Conservation (phyloP, 441 rosid genomes). For the Bruguiera hainesii region DNA sequence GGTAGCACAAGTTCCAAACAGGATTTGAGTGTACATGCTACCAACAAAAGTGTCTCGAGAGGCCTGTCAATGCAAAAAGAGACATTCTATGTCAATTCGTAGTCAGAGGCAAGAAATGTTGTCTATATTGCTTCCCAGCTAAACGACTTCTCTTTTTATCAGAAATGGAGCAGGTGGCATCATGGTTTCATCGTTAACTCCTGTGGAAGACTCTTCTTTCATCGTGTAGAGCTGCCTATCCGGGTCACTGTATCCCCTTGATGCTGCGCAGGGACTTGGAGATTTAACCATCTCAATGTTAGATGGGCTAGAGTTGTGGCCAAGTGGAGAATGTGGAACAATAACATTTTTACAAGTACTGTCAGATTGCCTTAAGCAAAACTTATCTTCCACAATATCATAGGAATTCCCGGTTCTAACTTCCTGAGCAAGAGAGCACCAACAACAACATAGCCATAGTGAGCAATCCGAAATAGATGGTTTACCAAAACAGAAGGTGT, state of each 20-base stretch:
- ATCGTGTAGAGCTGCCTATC: conserved; percentile 41
- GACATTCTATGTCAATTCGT: neutral
- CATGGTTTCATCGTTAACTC: conserved; percentile 47
- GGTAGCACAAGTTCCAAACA: neutral
- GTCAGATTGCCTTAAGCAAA: conserved; percentile 33
- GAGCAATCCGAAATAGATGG: conserved; percentile 57
- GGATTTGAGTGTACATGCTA: neutral
- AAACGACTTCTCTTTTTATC: conserved; percentile 47
- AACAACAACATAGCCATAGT: conserved; percentile 81
- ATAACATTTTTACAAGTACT: conserved; percentile 38
- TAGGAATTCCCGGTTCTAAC: conserved; percentile 74
- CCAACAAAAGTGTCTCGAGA: too few relatives aligned
- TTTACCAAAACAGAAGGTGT: conserved; percentile 59
- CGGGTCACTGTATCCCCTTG: conserved; percentile 39
- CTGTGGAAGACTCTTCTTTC: conserved; percentile 36
- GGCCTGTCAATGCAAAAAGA: too few relatives aligned
- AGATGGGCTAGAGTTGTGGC: conserved; percentile 31
- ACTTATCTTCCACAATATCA: conserved; percentile 61
- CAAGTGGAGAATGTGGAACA: conserved; percentile 33
- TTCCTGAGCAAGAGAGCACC: conserved; percentile 96
- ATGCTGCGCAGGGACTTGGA: conserved; percentile 45
- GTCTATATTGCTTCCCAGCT: conserved; percentile 9
- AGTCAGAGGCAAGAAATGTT: conserved; percentile 1
- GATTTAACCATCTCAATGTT: conserved; percentile 30
- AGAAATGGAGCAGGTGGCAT: conserved; percentile 60